A percentile compares a stretch with the other conserved stretches of the same genome.
These are phyloP conservation scores for Entomortierella lignicola DNA, from an alignment of 192 early-diverging fungal genomes.

Conservation along the genomic window DNA sequence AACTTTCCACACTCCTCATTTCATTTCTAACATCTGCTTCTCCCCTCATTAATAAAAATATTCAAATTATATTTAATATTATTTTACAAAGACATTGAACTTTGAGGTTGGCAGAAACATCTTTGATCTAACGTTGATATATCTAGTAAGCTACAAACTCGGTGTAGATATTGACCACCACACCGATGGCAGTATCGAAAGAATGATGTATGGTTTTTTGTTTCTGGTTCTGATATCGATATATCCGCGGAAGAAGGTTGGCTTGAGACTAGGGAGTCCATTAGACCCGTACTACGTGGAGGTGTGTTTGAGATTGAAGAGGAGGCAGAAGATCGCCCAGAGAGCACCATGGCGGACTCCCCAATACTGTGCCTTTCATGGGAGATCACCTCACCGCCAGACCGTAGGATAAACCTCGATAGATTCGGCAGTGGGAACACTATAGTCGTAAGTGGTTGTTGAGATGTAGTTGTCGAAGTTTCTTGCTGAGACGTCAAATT, in stretches of 20 bases:
- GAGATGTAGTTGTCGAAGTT: not conserved
- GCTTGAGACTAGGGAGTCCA: not conserved
- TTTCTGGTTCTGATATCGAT: not conserved
- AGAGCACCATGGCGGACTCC: conserved; percentile 20
- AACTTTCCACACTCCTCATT: not conserved
- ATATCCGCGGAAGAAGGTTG: not conserved
- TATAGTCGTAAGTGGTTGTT: not conserved
- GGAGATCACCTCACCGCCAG: conserved; percentile 25
- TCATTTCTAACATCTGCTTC: conserved; percentile 1
- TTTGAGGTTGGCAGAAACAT: conserved; percentile 2
- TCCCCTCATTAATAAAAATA: not conserved
- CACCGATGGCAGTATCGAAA: conserved; percentile 39
- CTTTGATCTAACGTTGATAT: not conserved
- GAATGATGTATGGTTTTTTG: not conserved
- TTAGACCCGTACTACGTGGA: not conserved
- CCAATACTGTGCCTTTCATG: conserved; percentile 22
- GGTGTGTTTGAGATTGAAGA: conserved; percentile 9
- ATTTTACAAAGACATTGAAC: not conserved
- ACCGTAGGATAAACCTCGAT: conserved; percentile 12
- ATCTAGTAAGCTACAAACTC: no score
- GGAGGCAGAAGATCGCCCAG: conserved; percentile 11
- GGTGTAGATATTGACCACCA: conserved; percentile 29
- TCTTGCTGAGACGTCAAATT: no score
- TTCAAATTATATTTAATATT: not conserved
- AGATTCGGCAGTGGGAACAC: conserved; percentile 19